phyloP scores from a whole-genome alignment of 805 yeast species.

The Candida insectorum region DNA sequence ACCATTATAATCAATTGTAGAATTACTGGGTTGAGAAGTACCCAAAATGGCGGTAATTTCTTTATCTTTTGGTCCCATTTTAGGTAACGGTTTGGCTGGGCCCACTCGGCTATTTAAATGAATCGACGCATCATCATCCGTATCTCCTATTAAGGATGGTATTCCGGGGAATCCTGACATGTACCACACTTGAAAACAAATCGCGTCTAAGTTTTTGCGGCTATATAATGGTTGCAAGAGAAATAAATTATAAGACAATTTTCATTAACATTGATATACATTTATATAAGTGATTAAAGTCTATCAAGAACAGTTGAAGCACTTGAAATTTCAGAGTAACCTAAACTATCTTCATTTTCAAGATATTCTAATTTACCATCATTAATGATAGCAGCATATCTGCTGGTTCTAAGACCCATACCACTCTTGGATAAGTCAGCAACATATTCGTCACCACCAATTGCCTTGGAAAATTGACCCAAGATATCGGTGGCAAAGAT shows the following conservation, averaged over 20 bases:
- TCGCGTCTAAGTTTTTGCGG: too few relatives aligned
- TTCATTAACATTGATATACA: not conserved
- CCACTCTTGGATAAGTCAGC: conserved; percentile 46
- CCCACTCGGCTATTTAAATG: conserved; percentile 37
- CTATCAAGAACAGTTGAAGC: conserved; percentile 22
- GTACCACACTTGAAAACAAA: too few relatives aligned
- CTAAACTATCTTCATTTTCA: conserved; percentile 24
- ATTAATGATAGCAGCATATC: conserved; percentile 72
- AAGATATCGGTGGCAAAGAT: conserved; percentile 39
- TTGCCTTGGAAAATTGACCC: conserved; percentile 29
- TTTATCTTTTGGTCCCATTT: too few relatives aligned
- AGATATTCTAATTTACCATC: conserved; percentile 37
- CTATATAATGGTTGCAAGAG: too few relatives aligned
- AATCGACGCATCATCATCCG: conserved; percentile 42
- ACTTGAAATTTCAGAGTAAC: conserved; percentile 21
- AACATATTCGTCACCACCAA: conserved; percentile 58
- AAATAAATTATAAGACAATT: too few relatives aligned
- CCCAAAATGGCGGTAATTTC: too few relatives aligned
- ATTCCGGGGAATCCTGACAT: conserved; percentile 30
- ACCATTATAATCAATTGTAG: too few relatives aligned
- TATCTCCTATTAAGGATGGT: conserved; percentile 36
- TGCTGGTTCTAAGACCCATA: conserved; percentile 37
- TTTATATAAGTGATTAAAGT: conserved; percentile 11
- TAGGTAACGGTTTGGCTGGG: conserved; percentile 34
- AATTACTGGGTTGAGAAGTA: too few relatives aligned